Evolutionary conservation across 2,329 filamentous ascomycete genomes (phyloP), one percentile per base, ranked within the genome.

Genomic region (Tolypocladium capitatum): DNA sequence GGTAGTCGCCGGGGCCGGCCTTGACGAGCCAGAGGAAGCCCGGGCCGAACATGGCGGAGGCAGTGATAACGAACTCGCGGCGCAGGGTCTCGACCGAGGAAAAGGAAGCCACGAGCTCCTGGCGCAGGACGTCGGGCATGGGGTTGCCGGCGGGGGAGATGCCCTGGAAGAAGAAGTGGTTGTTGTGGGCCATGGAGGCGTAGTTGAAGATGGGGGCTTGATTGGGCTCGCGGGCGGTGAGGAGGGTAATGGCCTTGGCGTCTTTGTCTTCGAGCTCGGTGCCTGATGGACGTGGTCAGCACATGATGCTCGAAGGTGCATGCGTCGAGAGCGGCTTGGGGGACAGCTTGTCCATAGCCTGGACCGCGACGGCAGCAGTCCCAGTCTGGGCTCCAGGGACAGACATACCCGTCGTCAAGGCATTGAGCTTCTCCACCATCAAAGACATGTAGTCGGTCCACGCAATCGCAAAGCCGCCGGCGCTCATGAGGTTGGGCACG

Each of bases 11-110:
- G 51, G 64, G 60, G 47, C 60, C 66, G 56, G 58, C 63, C 67
- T 80, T 79, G 60, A 96, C 86, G 52, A 98, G 82, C 92, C 92
- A 98, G 62, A 97, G 85, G 69, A 94, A 97, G 54, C 92, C 92
- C 0, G 91, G 90, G 47, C 91, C 92, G 70, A 98, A 97, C 89
- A 97, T 96, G 69, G 81, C 78, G 55, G 80, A 75, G 49, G 91
- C 91, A 36, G 84, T 94, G 54, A 82, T 72, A 60, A 92, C 67
- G 67, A 98, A 81, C 63, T 92, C 86, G 57, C 75, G 74, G 62
- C 81, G 81, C 50, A 98, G 80, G 30, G 85, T 90, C 54, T 94
- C 84, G 57, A 94, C 72, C 58, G 83, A 88, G 61, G 84, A 84
- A 71, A 95, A 97, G 58, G 80, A 80, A 55, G 71, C 68, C 58